Evolutionary conservation across 768 basidiomycete species (phyloP), one percentile per base, ranked within the genome.

Genomic region (Lenzites betulinus): DNA sequence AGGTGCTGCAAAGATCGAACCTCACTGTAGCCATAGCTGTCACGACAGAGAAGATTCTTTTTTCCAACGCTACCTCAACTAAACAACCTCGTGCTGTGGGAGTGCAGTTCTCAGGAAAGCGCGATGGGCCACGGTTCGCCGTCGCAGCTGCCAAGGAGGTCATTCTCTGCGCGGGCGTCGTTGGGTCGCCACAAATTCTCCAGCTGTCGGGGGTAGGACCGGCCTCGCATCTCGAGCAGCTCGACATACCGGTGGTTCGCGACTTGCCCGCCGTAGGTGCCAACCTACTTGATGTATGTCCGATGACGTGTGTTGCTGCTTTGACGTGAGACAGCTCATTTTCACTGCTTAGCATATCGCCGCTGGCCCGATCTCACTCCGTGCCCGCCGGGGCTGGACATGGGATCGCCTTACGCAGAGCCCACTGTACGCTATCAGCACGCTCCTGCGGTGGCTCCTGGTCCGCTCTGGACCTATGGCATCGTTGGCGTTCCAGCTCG

Each of bases 201-300:
- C 53, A 70, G 54, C 57, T 69, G 22, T 72, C 71, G 3, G 73
- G 73, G 7, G 62, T 74, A 42, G 73, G 73, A 3, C 64, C 66
- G 15, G 16, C 54, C 1, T 46, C 22, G 6, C 53, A 66, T 12
- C 63, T 74, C 36, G 26, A 48, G 3, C 36, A 50, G 18, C 36
- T 66, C 18, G 62, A 58, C 12, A 65, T 74, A 25, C 30, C 42
- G 1, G 28, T 64, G n/a, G 49, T 70, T n/a, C 36, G 51, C 12
- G 55, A 71, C 51, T 56, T 68, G 9, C 70, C 72, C 3, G 65
- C 59, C 1, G 72, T 74, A 1, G 73, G 73, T 1, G 35, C 53
- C 26, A 66, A 73, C 39, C 44, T 73, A 16, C 52, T 50, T 13
- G 73, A 73, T 30, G 65, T 66, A 42, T 20, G 65, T 55, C n/a